These are phyloP conservation scores for Coemansia umbellata DNA, from an alignment of 192 early-diverging fungal genomes.

Conservation along the genomic window DNA sequence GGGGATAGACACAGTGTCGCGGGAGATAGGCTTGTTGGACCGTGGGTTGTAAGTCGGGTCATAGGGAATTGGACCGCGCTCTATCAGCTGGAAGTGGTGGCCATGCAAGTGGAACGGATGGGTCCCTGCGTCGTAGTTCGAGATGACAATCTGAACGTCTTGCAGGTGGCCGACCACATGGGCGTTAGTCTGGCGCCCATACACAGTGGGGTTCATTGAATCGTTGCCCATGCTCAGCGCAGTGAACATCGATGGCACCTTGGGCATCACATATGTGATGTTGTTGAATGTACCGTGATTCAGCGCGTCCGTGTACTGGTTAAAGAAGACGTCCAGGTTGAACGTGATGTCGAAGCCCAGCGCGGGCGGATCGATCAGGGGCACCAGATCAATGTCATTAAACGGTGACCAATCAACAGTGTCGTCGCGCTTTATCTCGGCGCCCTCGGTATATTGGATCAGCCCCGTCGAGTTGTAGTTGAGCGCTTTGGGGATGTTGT, in stretches of 20 bases:
- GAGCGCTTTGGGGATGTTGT: constrained; percentile 56
- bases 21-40: constrained; percentile 55
- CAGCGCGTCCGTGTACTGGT: constrained; percentile 63
- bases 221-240: constrained; percentile 58
- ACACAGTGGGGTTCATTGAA: constrained; percentile 50
- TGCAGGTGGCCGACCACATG: constrained; percentile 61
- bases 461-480: constrained; percentile 58
- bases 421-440: constrained; percentile 10
- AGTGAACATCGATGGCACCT: constrained; percentile 63
- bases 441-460: constrained; percentile 50
- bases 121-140: constrained; percentile 68
- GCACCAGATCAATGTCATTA: constrained; percentile 56
- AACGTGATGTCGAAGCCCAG: constrained; percentile 49
- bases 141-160: constrained; percentile 66
- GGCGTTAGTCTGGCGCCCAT: constrained; percentile 63
- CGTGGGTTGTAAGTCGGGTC: constrained; percentile 44
- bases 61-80: constrained; percentile 58
- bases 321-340: constrained; percentile 59
- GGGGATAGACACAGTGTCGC: constrained; percentile 75
- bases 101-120: constrained; percentile 87
- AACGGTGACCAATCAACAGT: constrained; percentile 50
- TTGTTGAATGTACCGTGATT: constrained; percentile 85
- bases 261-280: constrained; percentile 60
- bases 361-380: constrained; percentile 41
- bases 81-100: constrained; percentile 76